Conservation (phyloP, 768 basidiomycete species). For the Tricholoma hemisulphureum region DNA sequence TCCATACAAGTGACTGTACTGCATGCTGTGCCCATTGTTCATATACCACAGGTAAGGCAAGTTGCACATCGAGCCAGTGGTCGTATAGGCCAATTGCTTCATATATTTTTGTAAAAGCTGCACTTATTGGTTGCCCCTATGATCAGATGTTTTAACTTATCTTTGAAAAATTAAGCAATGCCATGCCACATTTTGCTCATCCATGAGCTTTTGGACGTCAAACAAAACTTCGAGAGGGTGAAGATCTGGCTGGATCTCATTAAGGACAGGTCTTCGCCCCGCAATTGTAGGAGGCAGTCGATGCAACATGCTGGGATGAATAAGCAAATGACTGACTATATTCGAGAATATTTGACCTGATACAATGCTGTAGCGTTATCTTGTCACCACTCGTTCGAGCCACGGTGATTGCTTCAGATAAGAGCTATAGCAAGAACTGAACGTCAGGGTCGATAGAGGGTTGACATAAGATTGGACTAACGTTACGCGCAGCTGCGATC, state of each 20-base stretch:
- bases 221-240: slow-evolving; percentile 75
- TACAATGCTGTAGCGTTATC: slow-evolving; percentile 74
- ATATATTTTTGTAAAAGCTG: slow-evolving; percentile 65
- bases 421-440: slow-evolving; percentile 41
- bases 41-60: slow-evolving; percentile 44
- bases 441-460: neutral
- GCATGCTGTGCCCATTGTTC: slow-evolving; percentile 75
- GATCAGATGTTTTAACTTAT: neutral
- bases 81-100: slow-evolving; percentile 71
- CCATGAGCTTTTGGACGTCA: slow-evolving; percentile 75
- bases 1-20: slow-evolving; percentile 74
- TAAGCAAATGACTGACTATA: neutral
- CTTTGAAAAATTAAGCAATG: neutral
- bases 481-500: slow-evolving; percentile 66
- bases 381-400: slow-evolving; percentile 72
- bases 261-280: slow-evolving; percentile 51
- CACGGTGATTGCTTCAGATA: slow-evolving; percentile 77
- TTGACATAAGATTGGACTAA: slow-evolving; percentile 18
- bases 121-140: slow-evolving; percentile 69
- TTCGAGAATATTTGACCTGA: slow-evolving; percentile 46
- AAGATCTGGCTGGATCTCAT: slow-evolving; percentile 73
- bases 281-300: slow-evolving; percentile 58
- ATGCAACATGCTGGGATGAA: slow-evolving; percentile 56
- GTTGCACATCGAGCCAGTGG: slow-evolving; percentile 63
- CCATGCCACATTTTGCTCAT: slow-evolving; percentile 54